These are phyloP conservation scores for Gossypium davidsonii DNA, from an alignment of 441 rosid species.

Conservation along the genomic window DNA sequence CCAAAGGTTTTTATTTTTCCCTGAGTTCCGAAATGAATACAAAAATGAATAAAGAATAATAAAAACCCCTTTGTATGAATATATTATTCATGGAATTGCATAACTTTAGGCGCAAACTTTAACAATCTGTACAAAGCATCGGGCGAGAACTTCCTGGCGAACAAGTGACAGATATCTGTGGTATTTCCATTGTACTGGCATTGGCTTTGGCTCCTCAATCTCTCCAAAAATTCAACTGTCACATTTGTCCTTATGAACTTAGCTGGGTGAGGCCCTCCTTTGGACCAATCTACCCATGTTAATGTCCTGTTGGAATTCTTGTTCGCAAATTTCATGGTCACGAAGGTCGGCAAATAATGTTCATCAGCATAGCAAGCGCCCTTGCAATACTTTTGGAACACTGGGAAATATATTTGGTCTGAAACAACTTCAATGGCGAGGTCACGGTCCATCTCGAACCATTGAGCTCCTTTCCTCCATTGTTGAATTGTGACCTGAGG, in stretches of 20 bases:
- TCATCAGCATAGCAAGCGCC: conserved; percentile 66
- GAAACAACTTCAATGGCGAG: conserved; percentile 60
- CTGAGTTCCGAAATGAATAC: neutral
- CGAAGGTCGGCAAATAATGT: conserved; percentile 76
- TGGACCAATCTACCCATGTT: conserved; percentile 89
- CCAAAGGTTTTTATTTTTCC: neutral
- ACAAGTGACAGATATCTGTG: conserved; percentile 58
- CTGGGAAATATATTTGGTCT: conserved; percentile 42
- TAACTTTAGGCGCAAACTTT: conserved; percentile 47
- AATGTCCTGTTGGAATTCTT: conserved; percentile 64
- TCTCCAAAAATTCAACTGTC: conserved; percentile 51
- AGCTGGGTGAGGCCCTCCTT: conserved; percentile 27
- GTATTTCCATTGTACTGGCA: conserved; percentile 51
- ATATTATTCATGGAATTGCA: conserved; percentile 31
- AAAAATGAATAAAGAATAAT: conserved; percentile 4
- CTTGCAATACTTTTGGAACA: conserved; percentile 49
- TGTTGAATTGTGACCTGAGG: conserved; percentile 40
- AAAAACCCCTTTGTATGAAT: neutral
- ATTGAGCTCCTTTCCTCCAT: conserved; percentile 92
- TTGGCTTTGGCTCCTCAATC: conserved; percentile 39
- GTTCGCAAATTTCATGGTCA: conserved; percentile 27
- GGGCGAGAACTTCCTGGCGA: conserved; percentile 79
- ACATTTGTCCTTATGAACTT: conserved; percentile 45
- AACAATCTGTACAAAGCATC: conserved; percentile 55
- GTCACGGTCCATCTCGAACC: conserved; percentile 74